Conservation (phyloP, 2,329 filamentous ascomycete genomes). For the Aspergillus costaricaensis region DNA sequence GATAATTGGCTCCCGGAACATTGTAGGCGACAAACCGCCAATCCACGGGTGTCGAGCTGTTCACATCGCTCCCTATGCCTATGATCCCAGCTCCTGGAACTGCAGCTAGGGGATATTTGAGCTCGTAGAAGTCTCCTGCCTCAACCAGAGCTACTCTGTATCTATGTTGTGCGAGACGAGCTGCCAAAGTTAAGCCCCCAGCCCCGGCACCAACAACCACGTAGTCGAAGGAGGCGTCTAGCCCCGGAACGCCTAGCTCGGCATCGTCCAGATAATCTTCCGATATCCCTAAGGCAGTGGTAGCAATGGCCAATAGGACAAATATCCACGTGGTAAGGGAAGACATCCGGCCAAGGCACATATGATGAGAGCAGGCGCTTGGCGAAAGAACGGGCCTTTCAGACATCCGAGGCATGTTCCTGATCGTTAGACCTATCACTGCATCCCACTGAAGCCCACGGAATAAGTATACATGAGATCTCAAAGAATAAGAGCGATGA, state of each 20-base stretch:
- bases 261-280: background rate
- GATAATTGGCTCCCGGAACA: constrained; percentile 51
- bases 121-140: constrained; percentile 51
- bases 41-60: constrained; percentile 49
- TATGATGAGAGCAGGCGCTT: background rate
- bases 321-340: background rate
- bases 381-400: background rate
- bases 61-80: constrained; percentile 24
- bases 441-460: background rate
- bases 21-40: constrained; percentile 50
- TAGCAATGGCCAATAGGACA: background rate
- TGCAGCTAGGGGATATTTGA: constrained; percentile 56
- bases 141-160: constrained; percentile 44
- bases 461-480: background rate
- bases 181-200: constrained; percentile 47
- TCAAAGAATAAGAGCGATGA: background rate
- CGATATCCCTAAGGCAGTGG: background rate
- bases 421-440: background rate
- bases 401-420: background rate
- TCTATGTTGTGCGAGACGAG: constrained; percentile 53
- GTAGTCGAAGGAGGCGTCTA: constrained; percentile 30
- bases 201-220: constrained; percentile 43
- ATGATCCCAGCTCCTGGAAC: constrained; percentile 39
- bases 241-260: constrained; percentile 11
- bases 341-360: background rate